phyloP scores from a whole-genome alignment of 2,329 filamentous ascomycete genomes.

The Falciphora oryzae region DNA sequence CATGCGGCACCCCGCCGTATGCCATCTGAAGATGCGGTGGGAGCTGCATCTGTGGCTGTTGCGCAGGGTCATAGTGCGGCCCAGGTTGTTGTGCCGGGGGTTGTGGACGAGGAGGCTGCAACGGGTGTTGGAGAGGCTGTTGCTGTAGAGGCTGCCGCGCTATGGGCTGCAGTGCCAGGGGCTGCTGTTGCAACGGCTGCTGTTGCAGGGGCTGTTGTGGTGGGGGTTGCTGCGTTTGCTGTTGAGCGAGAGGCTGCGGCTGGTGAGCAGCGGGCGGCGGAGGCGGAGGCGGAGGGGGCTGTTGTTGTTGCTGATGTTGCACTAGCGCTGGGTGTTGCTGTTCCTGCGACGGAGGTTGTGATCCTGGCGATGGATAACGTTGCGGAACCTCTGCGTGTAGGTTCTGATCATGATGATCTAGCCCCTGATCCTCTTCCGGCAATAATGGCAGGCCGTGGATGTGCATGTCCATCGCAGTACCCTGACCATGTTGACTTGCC shows the following conservation, averaged over 20 bases:
- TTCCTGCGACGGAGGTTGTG: constrained; percentile 14
- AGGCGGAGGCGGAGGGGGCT: not conserved
- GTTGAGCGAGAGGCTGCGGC: constrained; percentile 9
- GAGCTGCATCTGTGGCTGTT: constrained; percentile 22
- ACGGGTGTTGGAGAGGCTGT: constrained; percentile 11
- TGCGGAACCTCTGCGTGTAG: not conserved
- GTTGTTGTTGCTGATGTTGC: constrained; percentile 11
- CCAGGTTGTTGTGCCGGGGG: constrained; percentile 19
- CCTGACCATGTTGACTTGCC: not conserved
- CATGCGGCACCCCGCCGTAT: constrained; percentile 26
- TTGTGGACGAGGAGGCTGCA: constrained; percentile 19
- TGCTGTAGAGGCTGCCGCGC: constrained; percentile 7
- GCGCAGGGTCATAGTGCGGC: constrained; percentile 15
- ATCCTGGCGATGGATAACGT: not conserved
- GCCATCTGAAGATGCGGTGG: constrained; percentile 31
- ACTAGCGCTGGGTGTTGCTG: constrained; percentile 16
- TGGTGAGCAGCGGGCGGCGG: not conserved
- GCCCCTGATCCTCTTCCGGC: not conserved
- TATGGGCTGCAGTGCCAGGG: constrained; percentile 8
- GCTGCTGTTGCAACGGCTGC: constrained; percentile 18
- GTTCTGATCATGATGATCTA: not conserved
- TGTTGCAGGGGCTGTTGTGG: constrained; percentile 20
- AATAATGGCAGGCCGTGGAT: constrained; percentile 11
- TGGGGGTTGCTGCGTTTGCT: constrained; percentile 15
- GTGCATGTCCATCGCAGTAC: not conserved